Conservation (phyloP, 345 rosid genomes). For the Syzygium jambos region DNA sequence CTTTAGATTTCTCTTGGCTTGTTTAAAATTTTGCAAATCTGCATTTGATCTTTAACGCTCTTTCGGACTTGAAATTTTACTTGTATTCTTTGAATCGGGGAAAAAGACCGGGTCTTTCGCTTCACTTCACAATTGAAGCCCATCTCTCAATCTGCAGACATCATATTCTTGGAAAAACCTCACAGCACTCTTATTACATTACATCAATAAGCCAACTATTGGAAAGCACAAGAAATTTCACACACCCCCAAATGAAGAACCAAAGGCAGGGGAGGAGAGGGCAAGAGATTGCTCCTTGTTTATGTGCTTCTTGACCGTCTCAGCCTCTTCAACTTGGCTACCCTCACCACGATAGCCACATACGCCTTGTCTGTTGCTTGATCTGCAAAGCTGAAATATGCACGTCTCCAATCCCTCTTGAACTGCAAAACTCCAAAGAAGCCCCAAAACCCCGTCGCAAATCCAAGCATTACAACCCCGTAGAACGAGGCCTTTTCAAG, state of each 20-base stretch:
- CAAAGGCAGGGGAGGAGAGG: neutral
- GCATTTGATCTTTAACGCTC: too few species aligned
- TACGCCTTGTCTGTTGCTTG: neutral
- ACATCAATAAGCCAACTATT: too few species aligned
- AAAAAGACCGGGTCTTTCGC: too few species aligned
- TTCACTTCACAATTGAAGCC: too few species aligned
- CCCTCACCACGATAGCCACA: neutral
- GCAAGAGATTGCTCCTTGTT: rapidly evolving
- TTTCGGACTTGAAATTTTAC: too few species aligned
- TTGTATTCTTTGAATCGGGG: too few species aligned
- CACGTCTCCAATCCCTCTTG: neutral
- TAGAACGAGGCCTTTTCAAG: neutral
- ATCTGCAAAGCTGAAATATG: neutral
- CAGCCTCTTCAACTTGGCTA: neutral
- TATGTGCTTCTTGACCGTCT: neutral
- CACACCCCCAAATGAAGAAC: neutral
- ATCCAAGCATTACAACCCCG: neutral
- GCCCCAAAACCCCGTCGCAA: neutral
- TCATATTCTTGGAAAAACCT: too few species aligned
- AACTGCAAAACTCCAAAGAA: neutral
- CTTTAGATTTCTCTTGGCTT: too few species aligned
- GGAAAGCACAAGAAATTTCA: too few species aligned
- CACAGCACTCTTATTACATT: too few species aligned
- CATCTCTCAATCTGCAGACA: too few species aligned
- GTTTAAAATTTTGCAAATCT: too few species aligned